phyloP scores from a whole-genome alignment of 2,329 filamentous ascomycete species.

The Pestalotiopsis sp. region DNA sequence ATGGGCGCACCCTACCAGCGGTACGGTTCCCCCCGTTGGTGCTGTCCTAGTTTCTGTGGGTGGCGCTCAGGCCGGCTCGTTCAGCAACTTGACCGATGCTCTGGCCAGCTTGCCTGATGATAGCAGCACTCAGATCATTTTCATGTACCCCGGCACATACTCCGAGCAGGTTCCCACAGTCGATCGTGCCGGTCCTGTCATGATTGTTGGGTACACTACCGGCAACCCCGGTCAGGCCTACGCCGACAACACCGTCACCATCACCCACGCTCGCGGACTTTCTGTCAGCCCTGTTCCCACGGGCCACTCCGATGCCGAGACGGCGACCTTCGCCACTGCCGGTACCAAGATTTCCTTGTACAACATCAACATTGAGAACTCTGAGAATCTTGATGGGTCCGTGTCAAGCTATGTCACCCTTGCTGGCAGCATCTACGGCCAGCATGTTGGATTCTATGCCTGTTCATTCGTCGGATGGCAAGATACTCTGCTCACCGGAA shows the following conservation, averaged over 20 bases:
- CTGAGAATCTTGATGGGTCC: slow-evolving; percentile 45
- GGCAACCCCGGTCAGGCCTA: slow-evolving; percentile 49
- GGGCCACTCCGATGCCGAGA: slow-evolving; percentile 55
- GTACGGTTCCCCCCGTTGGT: slow-evolving; percentile 40
- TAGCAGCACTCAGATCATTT: slow-evolving; percentile 54
- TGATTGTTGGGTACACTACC: slow-evolving; percentile 62
- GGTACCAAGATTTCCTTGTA: slow-evolving; percentile 60
- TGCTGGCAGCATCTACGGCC: slow-evolving; percentile 46
- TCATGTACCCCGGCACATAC: slow-evolving; percentile 64
- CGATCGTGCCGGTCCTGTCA: slow-evolving; percentile 48
- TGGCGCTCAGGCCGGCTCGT: slow-evolving; percentile 28
- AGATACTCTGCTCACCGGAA: slow-evolving; percentile 46
- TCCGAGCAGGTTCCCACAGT: slow-evolving; percentile 61
- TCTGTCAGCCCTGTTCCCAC: slow-evolving; percentile 32
- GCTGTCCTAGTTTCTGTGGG: slow-evolving; percentile 44
- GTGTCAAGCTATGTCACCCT: slow-evolving; percentile 34
- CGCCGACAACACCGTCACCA: slow-evolving; percentile 58
- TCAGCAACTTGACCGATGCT: slow-evolving; percentile 31
- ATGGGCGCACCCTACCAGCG: slow-evolving; percentile 39
- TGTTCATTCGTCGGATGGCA: slow-evolving; percentile 49
- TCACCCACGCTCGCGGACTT: slow-evolving; percentile 29
- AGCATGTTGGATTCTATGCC: slow-evolving; percentile 49
- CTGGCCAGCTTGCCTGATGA: slow-evolving; percentile 26
- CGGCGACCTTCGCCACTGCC: slow-evolving; percentile 46
- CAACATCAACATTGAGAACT: slow-evolving; percentile 59